Base-by-base conservation (phyloP, 2,329 filamentous ascomycete genomes). In the Paracamarosporium sp. region DNA sequence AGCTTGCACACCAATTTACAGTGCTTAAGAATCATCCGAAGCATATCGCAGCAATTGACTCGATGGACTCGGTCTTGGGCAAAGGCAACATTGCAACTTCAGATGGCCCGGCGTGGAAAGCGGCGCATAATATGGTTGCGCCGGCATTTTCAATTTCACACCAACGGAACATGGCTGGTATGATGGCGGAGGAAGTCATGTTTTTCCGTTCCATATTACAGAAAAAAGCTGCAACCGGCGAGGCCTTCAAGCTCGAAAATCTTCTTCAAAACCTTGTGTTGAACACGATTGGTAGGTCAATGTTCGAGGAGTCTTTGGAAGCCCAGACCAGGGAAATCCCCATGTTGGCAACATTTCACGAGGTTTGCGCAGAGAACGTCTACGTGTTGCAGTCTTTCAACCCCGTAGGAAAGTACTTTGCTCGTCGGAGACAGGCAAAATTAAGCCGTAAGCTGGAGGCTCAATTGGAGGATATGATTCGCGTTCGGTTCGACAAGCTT, bases 1-100 rank as follows among this genome's bases (percentile, higher is more conserved):
- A 78, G n/a, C 59, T 78, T 33, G 68, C 74, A 9, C 64, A 75
- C 3, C 67, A 81, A 25, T 62, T 81, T 47, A 78, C 75, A 1
- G 69, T 74, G 12, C 36, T 64, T 20, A 67, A 70, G 17, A 71
- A 69, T 22, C 66, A 74, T 35, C 72, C 72, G 17, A 77, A 77
- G 45, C 73, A 76, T 53, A 33, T 50, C 13, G 57, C 27, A 1
- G 61, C 68, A n/a, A 41, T 44, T 4, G 28, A 25, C 1, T 60
- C 63, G 12, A 41, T 76, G 4, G 64, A 66, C 9, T 69, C 70
- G 2, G 40, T 77, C 28, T 56, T 74, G 3, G 75, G 72, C 1
- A 43, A 45, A 4, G 58, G 64, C 11, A 74, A 72, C 24, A 64
- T 79, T 3, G 65, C 74, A 2, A 65, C 67, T 0, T 47, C 65